These are phyloP conservation scores for Euphorbia peplus DNA, from an alignment of 345 rosid species.

Conservation along the genomic window DNA sequence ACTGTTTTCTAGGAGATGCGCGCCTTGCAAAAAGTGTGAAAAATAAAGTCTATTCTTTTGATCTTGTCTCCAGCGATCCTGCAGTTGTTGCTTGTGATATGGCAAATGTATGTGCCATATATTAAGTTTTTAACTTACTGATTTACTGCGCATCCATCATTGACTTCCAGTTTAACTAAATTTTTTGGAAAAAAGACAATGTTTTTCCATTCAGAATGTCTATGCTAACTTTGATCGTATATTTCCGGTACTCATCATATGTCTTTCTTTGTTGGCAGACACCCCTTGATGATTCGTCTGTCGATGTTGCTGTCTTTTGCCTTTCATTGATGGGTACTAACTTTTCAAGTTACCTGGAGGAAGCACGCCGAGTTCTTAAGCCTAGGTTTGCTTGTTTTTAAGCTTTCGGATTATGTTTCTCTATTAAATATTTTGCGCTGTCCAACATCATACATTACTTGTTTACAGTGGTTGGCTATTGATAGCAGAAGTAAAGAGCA, in stretches of 20 bases:
- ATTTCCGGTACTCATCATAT: neutral
- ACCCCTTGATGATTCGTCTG: slow-evolving; percentile 60
- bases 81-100: slow-evolving; percentile 86
- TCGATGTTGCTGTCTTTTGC: slow-evolving; percentile 86
- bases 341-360: slow-evolving; percentile 66
- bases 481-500: slow-evolving; percentile 94
- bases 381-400: slow-evolving; percentile 49
- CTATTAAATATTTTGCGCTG: neutral
- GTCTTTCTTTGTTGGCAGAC: slow-evolving; percentile 43
- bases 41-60: slow-evolving; percentile 89
- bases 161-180: neutral
- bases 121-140: neutral
- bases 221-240: neutral
- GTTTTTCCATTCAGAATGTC: neutral
- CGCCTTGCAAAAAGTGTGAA: slow-evolving; percentile 72
- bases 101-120: slow-evolving; percentile 54
- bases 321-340: slow-evolving; percentile 95
- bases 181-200: neutral
- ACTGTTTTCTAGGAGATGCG: slow-evolving; percentile 66
- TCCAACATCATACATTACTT: slow-evolving; percentile 2
- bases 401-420: slow-evolving; percentile 4
- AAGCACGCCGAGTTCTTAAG: slow-evolving; percentile 87
- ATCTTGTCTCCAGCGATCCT: slow-evolving; percentile 80
- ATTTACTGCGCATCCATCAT: neutral
- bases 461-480: slow-evolving; percentile 80